Evolutionary conservation across 805 yeast genomes (phyloP).

Genomic region (Schizosaccharomyces osmophilus): DNA sequence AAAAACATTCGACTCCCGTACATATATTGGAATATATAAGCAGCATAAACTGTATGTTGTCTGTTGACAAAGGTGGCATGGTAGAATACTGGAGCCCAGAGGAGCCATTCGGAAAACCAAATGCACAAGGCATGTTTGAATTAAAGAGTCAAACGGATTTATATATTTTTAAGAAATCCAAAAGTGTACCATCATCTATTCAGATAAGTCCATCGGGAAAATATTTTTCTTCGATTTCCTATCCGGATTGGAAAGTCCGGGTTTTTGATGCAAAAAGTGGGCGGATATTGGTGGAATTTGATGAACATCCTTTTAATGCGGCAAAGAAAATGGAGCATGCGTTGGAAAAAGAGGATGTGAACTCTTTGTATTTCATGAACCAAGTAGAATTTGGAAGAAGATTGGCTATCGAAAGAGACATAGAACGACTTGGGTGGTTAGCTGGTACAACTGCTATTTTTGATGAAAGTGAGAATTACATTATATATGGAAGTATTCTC

Average conservation of each 20-base stretch:
- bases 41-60: constrained; percentile 11
- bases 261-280: constrained; percentile 17
- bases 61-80: constrained; percentile 15
- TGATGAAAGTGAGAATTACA: constrained; percentile 13
- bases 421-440: constrained; percentile 4
- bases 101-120: constrained; percentile 9
- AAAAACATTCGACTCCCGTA: constrained; percentile 12
- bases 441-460: constrained; percentile 10
- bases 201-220: constrained; percentile 12
- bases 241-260: constrained; percentile 15
- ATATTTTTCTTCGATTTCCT: constrained; percentile 13
- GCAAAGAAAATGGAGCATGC: constrained; percentile 11
- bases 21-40: constrained; percentile 10
- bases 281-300: constrained; percentile 12
- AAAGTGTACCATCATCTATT: constrained; percentile 11
- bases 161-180: constrained; percentile 16
- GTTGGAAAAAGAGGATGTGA: constrained; percentile 9
- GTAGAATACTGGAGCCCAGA: constrained; percentile 17
- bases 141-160: constrained; percentile 20
- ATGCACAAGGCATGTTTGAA: constrained; percentile 11
- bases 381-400: constrained; percentile 13
- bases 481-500: constrained; percentile 12
- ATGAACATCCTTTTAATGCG: constrained; percentile 12
- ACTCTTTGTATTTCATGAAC: constrained; percentile 7
- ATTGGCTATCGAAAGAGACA: constrained; percentile 11